phyloP scores from a whole-genome alignment of 192 early-diverging fungal species.

The Mortierella claussenii region DNA sequence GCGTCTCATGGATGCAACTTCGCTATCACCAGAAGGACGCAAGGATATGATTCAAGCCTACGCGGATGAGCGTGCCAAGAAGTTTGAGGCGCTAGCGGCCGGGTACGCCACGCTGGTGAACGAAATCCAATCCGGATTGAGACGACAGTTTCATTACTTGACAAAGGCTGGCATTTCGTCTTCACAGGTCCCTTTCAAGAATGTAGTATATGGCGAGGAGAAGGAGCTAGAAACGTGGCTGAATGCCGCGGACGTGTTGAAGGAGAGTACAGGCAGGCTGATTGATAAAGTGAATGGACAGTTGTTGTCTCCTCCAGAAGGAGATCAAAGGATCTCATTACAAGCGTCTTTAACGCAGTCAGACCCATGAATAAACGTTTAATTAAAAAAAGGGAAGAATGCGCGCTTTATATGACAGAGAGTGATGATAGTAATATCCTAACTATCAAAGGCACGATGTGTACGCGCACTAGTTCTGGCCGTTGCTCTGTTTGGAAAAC shows the following conservation, averaged over 20 bases:
- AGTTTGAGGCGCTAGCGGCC: slow-evolving; percentile 39
- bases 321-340: background rate
- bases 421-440: no score
- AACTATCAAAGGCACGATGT: no score
- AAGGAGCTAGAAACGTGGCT: slow-evolving; percentile 58
- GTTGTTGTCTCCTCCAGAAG: background rate
- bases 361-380: no score
- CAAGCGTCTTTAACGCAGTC: no score
- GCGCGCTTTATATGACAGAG: no score
- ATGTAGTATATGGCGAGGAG: slow-evolving; percentile 55
- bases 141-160: slow-evolving; percentile 52
- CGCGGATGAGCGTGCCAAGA: slow-evolving; percentile 24
- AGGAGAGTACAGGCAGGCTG: slow-evolving; percentile 19
- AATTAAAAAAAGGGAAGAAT: no score
- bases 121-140: slow-evolving; percentile 50
- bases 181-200: slow-evolving; percentile 52
- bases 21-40: slow-evolving; percentile 2
- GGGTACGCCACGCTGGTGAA: slow-evolving; percentile 44
- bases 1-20: slow-evolving; percentile 2
- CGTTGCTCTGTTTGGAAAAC: no score
- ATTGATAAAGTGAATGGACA: slow-evolving; percentile 29
- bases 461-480: no score
- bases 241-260: slow-evolving; percentile 51
- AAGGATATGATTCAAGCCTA: slow-evolving; percentile 17
- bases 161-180: slow-evolving; percentile 54